phyloP scores from a whole-genome alignment of 176 grass and related monocot species.

The Bolboschoenus planiculmis region DNA sequence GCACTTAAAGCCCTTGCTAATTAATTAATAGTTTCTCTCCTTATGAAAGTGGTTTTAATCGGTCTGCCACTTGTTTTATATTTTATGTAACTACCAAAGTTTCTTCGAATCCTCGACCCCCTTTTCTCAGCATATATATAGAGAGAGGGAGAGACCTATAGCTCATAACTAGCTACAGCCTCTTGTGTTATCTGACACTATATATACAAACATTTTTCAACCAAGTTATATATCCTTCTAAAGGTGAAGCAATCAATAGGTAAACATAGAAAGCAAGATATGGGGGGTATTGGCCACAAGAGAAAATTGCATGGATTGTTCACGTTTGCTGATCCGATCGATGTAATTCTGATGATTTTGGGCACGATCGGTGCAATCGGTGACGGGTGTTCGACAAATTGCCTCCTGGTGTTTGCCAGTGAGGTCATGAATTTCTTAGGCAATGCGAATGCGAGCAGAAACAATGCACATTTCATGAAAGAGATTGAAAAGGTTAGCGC shows the following conservation, averaged over 20 bases:
- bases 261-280: neutral
- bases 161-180: neutral
- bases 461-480: conserved; percentile 56
- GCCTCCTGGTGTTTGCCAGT: conserved; percentile 89
- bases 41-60: conserved; percentile 7
- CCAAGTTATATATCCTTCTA: neutral
- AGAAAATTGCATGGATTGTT: conserved; percentile 66
- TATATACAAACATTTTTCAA: neutral
- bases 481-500: conserved; percentile 69
- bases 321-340: conserved; percentile 58
- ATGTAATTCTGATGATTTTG: conserved; percentile 61
- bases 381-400: conserved; percentile 89
- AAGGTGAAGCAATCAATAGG: neutral
- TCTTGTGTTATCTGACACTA: neutral
- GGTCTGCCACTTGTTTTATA: conserved; percentile 13
- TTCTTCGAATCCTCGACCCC: neutral
- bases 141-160: neutral
- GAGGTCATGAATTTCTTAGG: conserved; percentile 91
- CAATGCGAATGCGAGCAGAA: conserved; percentile 25
- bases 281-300: neutral
- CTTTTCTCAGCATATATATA: neutral
- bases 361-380: conserved; percentile 75
- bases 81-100: neutral
- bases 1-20: neutral
- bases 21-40: neutral